Evolutionary conservation across 2,329 filamentous ascomycete species (phyloP), one percentile per base, ranked within the genome.

Genomic region (Aspergillus hiratsukae): DNA sequence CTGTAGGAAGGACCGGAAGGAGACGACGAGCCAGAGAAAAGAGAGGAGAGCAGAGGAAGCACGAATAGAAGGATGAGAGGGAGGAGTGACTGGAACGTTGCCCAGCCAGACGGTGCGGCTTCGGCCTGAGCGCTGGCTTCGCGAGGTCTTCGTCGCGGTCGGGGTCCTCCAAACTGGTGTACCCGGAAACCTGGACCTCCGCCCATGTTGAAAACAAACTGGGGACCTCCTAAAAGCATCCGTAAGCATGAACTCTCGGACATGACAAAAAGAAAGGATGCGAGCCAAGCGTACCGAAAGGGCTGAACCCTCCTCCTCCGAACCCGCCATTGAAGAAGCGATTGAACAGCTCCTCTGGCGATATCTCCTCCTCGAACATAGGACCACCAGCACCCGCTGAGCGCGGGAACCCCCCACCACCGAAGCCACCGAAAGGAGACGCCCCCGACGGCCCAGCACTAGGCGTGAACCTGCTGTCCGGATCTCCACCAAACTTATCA

Each of bases 311-410:
- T 66, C 81, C 79, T 19, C 78, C 80, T 63, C 75, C 75, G 63
- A 74, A 70, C 8, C 81, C 87, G 45, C 89, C 91, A 49, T 90
- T 90, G 78, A 99, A 99, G 82, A 99, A 99, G 61, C 93, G 86
- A 71, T 93, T 87, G 78, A 99, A 99, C 80, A 99, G 84, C 75
- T 99, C 94, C 75, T 99, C 94, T 0, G 94, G 92, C 54, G 89
- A 96, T 66, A 99, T 90, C 72, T 97, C 93, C 58, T 94, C 91
- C 54, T 94, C 90, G 75, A 89, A 96, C 80, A 87, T 86, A 17
- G 83, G 81, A 35, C 73, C 79, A 28, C 79, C 80, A 40, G 80
- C 78, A 21, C 82, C 80, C 53, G 65, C 63, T 9, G 70, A 66
- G 28, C 74, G 70, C 9, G 75, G 75, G 64, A 78, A 78, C 41